Percentiles rank a stretch among this genome's conserved stretches.
phyloP scores from a whole-genome alignment of 2,329 filamentous ascomycete species.

The Verticillium nonalfalfae region DNA sequence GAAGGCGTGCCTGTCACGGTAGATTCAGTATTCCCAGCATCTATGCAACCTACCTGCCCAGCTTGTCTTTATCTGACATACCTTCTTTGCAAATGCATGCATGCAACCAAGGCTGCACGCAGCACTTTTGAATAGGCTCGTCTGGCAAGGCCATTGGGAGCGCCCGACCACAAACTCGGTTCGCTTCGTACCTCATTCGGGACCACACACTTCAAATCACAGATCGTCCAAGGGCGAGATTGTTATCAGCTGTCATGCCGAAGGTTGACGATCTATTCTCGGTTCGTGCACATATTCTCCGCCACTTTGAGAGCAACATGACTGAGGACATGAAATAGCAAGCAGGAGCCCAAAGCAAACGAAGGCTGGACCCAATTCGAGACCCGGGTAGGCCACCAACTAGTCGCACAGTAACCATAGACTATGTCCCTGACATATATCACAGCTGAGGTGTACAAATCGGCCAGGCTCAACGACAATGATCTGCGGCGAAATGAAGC shows the following conservation, averaged over 20 bases:
- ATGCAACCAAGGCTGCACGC: too few species aligned
- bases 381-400: conserved; percentile 49
- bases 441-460: conserved; percentile 58
- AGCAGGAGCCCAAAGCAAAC: conserved; percentile 47
- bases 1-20: too few species aligned
- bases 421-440: background rate
- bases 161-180: too few species aligned
- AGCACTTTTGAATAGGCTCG: too few species aligned
- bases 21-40: too few species aligned
- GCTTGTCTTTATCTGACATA: too few species aligned
- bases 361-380: conserved; percentile 55
- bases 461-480: conserved; percentile 43
- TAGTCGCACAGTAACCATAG: background rate
- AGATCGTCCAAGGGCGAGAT: too few species aligned
- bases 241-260: conserved; percentile 32
- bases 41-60: too few species aligned
- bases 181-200: too few species aligned
- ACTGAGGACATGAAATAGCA: conserved; percentile 22
- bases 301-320: background rate
- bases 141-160: too few species aligned
- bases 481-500: conserved; percentile 35
- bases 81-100: too few species aligned
- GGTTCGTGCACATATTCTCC: conserved; percentile 21
- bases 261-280: conserved; percentile 56
- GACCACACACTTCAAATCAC: too few species aligned